phyloP scores from a whole-genome alignment of 306 rosid genomes.

The Lagenaria siceraria region DNA sequence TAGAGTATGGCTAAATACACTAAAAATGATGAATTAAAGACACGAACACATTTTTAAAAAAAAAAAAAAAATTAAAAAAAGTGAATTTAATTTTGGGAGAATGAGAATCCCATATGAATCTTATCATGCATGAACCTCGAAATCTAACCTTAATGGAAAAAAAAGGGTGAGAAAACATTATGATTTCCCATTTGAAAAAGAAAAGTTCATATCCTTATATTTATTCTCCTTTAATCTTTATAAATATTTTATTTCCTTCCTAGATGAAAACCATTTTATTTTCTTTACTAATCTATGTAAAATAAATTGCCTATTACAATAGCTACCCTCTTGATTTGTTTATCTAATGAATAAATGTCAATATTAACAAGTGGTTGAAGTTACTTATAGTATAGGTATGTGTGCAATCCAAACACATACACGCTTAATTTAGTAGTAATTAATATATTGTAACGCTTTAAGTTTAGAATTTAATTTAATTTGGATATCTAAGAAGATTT shows the following conservation, averaged over 20 bases:
- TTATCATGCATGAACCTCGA: not conserved
- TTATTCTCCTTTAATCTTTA: not conserved
- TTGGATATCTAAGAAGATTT: too few relatives aligned
- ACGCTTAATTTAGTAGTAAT: too few relatives aligned
- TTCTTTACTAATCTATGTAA: not conserved
- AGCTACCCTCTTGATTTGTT: not conserved
- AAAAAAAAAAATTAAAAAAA: too few relatives aligned
- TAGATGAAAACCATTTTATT: not conserved
- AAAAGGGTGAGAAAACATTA: not conserved
- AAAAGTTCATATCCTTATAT: not conserved
- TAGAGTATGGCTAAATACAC: too few relatives aligned
- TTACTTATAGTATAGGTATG: not conserved
- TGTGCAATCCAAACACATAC: too few relatives aligned
- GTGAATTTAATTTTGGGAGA: not conserved
- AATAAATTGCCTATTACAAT: not conserved
- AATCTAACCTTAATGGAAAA: not conserved
- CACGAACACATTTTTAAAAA: too few relatives aligned
- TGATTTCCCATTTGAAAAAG: not conserved
- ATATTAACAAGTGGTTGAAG: not conserved
- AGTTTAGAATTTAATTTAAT: too few relatives aligned
- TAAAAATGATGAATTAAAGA: too few relatives aligned
- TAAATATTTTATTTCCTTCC: not conserved
- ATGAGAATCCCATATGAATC: not conserved
- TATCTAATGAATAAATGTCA: not conserved
- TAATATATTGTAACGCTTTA: too few relatives aligned